Base-by-base conservation (phyloP, 352 stramenopile genomes). In the Phytophthora parvispora region DNA sequence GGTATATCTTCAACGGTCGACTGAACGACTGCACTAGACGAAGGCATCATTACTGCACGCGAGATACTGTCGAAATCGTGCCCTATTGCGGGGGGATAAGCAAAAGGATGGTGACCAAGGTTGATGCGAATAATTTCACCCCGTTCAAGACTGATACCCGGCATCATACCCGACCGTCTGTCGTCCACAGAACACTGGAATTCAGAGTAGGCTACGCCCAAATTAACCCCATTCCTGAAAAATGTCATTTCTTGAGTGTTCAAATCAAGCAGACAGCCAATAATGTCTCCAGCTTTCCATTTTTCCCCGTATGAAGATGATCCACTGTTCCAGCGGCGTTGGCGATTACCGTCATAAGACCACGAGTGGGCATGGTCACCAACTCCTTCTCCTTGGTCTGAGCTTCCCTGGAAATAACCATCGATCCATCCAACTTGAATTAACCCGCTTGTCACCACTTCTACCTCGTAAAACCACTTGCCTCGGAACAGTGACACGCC, bases 401-500 rank as follows among this genome's bases (percentile, higher is more conserved):
- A 97, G 51, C 85, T 97, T 7, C 93, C 94, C 65, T 97, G 84
- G 60, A 97, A 98, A 56, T 96, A 92, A 18, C 82, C 80, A 66
- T 98, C 93, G 29, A 95, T 97, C 94, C 94, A 98, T 8, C 94
- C 94, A 25, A 98, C 91, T 72, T 98, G 94, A 66, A 98, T 97
- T 49, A 98, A 75, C 12, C 94, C 94, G 42, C 87, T 95, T 8
- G 89, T 97, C 24, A 97, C 82, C 2, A 98, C 80, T 54, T 97
- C 87, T 31, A 98, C 90, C 72, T 98, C 94, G 58, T 98, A 98
- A 69, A 98, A 98, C 94, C 94, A 98, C 57, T 97, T 97, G 0
- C 93, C 93, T 52, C 69, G 59, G 42, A 92, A 92, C 1, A 97
- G 64, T 1, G 84, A 83, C 18, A 96, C 81, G 4, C 90, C 88